Evolutionary conservation across 192 early-diverging fungal species (phyloP).

Genomic region (Gonapodya prolifera): DNA sequence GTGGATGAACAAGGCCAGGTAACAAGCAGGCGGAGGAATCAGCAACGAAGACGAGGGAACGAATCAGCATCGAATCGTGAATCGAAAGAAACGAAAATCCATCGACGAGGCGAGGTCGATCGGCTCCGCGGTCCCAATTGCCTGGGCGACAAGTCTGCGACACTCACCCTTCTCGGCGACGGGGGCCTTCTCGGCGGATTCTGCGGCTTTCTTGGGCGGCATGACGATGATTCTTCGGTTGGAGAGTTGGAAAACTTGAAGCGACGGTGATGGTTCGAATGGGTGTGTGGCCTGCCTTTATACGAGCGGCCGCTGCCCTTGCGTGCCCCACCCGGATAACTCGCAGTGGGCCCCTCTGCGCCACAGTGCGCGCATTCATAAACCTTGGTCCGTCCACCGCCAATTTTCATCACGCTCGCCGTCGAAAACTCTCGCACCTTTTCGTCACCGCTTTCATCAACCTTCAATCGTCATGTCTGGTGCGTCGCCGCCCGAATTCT

Average conservation of each 20-base stretch:
- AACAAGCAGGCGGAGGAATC: background rate
- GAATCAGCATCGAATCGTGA: background rate
- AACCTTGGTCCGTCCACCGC: background rate
- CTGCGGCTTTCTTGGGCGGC: conserved; percentile 54
- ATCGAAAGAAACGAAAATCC: background rate
- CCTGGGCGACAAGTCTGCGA: background rate
- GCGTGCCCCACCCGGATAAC: background rate
- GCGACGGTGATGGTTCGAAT: too few species aligned
- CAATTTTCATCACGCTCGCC: too few species aligned
- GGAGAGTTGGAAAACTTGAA: background rate
- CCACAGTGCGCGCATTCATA: background rate
- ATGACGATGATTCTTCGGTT: conserved; percentile 10
- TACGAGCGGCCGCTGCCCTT: background rate
- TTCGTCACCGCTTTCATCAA: too few species aligned
- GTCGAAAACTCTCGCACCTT: too few species aligned
- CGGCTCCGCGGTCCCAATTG: background rate
- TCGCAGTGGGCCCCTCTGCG: background rate
- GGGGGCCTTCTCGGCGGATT: conserved; percentile 39
- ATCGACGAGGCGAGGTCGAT: background rate
- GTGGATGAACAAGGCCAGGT: background rate
- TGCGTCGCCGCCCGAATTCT: background rate
- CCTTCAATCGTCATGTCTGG: background rate
- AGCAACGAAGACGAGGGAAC: background rate
- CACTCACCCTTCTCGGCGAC: conserved; percentile 19
- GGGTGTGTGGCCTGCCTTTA: background rate